phyloP scores from a whole-genome alignment of 2,329 filamentous ascomycete genomes.

The Pseudogymnoascus sp. region DNA sequence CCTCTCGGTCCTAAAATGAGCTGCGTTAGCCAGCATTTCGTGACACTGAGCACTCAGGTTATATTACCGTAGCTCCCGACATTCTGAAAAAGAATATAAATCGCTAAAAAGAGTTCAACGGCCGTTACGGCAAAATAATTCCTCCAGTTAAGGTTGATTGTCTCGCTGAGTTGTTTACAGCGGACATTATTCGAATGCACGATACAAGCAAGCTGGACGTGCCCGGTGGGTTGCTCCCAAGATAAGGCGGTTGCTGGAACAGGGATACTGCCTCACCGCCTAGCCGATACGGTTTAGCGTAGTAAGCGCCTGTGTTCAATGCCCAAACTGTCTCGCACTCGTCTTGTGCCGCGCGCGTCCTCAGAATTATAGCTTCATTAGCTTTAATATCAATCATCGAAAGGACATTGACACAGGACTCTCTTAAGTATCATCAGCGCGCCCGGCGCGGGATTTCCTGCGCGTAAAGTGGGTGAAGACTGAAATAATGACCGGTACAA shows the following conservation, averaged over 20 bases:
- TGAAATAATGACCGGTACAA: not conserved
- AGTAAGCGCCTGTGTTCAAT: not conserved
- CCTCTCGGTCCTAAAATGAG: constrained; percentile 69
- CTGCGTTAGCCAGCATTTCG: constrained; percentile 10
- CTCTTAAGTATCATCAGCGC: not conserved
- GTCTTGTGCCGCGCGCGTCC: not conserved
- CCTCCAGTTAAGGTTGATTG: not conserved
- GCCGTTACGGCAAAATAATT: not conserved
- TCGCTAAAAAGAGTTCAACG: not conserved
- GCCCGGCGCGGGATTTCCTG: not conserved
- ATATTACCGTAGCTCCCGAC: constrained; percentile 45
- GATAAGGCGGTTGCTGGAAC: constrained; percentile 2
- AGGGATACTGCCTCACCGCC: constrained; percentile 7
- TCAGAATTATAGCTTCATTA: constrained; percentile 6
- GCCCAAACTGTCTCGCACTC: constrained; percentile 3
- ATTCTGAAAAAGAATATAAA: constrained; percentile 31
- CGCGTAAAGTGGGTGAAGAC: not conserved
- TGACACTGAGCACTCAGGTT: constrained; percentile 12
- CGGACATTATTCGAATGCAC: constrained; percentile 4
- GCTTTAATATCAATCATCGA: not conserved
- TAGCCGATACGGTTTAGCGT: not conserved
- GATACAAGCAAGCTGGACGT: constrained; percentile 1
- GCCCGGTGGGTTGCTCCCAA: not conserved
- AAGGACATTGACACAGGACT: not conserved
- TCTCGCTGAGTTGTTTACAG: constrained; percentile 7